These are phyloP conservation scores for Teunomyces kruisii DNA, from an alignment of 805 yeast genomes.

Conservation along the genomic window DNA sequence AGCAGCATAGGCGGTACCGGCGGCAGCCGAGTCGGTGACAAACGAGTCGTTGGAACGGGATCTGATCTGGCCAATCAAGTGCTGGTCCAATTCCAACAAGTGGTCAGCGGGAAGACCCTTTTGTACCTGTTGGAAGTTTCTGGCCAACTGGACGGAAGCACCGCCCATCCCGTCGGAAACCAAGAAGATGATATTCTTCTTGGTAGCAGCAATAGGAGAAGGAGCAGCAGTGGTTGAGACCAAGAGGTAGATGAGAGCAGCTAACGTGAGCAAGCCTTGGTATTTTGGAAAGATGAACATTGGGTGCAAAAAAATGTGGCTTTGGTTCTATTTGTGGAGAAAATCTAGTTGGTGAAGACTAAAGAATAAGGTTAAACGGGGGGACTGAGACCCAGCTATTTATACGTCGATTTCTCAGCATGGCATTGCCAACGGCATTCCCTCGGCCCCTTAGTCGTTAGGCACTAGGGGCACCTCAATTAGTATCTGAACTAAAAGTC, in stretches of 20 bases:
- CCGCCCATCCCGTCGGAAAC: constrained; percentile 98
- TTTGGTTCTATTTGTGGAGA: too few species aligned
- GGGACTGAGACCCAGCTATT: too few species aligned
- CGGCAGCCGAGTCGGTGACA: constrained; percentile 95
- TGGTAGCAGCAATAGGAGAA: constrained; percentile 19
- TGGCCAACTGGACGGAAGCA: constrained; percentile 74
- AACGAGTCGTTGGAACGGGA: constrained; percentile 76
- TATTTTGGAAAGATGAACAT: constrained; percentile 2
- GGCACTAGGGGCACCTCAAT: too few species aligned
- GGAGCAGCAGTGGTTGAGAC: background rate
- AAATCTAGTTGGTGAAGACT: background rate
- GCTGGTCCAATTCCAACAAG: constrained; percentile 60
- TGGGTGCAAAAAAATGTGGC: background rate
- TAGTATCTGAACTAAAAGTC: too few species aligned
- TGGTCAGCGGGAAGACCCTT: constrained; percentile 56
- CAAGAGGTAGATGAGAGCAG: constrained; percentile 1
- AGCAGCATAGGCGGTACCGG: constrained; percentile 94
- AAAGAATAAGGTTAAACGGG: too few species aligned
- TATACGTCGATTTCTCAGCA: too few species aligned
- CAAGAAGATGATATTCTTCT: constrained; percentile 80
- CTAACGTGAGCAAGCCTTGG: constrained; percentile 1
- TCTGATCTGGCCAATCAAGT: constrained; percentile 78
- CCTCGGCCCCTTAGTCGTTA: background rate
- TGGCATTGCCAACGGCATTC: background rate
- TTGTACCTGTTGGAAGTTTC: constrained; percentile 68